Conservation (phyloP, 176 grass and related monocot species). For the Aegilops sharonensis region DNA sequence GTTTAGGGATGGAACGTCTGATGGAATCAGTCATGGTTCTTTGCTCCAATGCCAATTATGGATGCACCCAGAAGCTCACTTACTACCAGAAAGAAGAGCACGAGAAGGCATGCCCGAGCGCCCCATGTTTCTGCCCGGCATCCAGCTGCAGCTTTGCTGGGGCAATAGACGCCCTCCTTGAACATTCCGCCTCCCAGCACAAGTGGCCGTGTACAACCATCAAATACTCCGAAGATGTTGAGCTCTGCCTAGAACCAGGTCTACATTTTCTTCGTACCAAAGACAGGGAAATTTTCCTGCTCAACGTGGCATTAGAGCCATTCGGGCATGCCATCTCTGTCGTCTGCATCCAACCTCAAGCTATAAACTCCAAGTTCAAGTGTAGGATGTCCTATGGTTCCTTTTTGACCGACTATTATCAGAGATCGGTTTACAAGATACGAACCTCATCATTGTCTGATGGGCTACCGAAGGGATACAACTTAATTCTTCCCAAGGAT, state of each 20-base stretch:
- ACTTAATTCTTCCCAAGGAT: background rate
- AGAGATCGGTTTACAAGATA: background rate
- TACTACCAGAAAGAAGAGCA: too few relatives aligned
- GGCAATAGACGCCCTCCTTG: too few relatives aligned
- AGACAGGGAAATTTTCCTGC: background rate
- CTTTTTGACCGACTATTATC: background rate
- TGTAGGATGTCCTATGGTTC: background rate
- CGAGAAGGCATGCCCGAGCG: too few relatives aligned
- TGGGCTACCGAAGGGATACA: background rate
- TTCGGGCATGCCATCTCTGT: background rate
- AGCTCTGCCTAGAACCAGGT: background rate
- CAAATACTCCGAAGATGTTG: background rate
- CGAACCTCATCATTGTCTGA: background rate
- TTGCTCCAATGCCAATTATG: too few relatives aligned
- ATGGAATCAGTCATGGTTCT: too few relatives aligned
- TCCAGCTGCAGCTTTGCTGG: too few relatives aligned
- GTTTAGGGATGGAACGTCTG: too few relatives aligned
- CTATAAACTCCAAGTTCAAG: background rate
- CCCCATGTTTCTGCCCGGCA: too few relatives aligned
- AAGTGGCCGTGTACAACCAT: too few relatives aligned
- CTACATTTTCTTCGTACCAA: background rate
- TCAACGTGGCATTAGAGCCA: background rate
- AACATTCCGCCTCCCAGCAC: too few relatives aligned
- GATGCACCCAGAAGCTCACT: too few relatives aligned
- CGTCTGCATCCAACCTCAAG: background rate